These are phyloP conservation scores for Carex parvula DNA, from an alignment of 176 grass and related monocot species.

Conservation along the genomic window DNA sequence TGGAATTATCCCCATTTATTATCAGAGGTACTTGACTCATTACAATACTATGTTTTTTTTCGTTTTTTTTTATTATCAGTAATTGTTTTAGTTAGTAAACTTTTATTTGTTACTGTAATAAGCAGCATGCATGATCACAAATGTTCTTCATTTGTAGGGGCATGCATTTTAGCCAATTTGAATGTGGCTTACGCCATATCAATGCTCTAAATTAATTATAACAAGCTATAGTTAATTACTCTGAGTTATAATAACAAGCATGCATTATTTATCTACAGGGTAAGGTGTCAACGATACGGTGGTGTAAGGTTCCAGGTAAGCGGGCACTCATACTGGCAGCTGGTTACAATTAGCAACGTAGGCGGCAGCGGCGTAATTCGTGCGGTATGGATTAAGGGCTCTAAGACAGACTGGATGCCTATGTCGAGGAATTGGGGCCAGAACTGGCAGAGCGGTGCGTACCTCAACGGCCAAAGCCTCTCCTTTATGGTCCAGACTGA, in stretches of 20 bases:
- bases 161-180: not conserved
- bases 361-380: constrained; percentile 31
- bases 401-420: constrained; percentile 31
- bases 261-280: not conserved
- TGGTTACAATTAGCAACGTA: constrained; percentile 36
- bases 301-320: constrained; percentile 40
- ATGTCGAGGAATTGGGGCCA: constrained; percentile 62
- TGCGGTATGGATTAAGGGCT: constrained; percentile 41
- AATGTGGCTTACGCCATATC: no score
- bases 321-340: constrained; percentile 47
- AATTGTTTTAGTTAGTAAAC: no score
- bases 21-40: constrained; percentile 13
- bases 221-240: not conserved
- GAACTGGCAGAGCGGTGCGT: constrained; percentile 41
- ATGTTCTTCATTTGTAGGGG: not conserved
- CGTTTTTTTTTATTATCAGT: no score
- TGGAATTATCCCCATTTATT: constrained; percentile 27
- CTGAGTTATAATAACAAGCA: not conserved
- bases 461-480: constrained; percentile 42
- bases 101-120: not conserved
- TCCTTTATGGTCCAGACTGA: constrained; percentile 31
- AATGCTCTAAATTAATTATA: no score
- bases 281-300: constrained; percentile 20
- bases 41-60: not conserved
- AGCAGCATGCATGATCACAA: not conserved